A percentile compares a stretch with the other conserved stretches of the same genome.
phyloP scores from a whole-genome alignment of 306 rosid genomes.

The Alnus rubra region DNA sequence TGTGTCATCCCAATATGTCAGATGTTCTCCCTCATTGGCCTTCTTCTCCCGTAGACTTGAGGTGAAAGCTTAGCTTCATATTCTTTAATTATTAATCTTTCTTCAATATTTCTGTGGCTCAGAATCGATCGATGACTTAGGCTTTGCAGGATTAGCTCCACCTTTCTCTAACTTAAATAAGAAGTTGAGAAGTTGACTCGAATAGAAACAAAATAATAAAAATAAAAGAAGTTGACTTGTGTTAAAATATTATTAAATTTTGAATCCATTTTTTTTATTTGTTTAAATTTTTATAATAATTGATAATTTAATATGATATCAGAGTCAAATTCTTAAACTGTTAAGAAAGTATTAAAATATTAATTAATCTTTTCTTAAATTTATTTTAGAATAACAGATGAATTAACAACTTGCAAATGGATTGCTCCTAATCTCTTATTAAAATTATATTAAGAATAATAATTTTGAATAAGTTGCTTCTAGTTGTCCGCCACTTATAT shows the following conservation, averaged over 20 bases:
- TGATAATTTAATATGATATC: too few species aligned
- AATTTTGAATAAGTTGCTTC: neutral
- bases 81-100: conserved; percentile 3
- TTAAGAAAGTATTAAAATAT: too few species aligned
- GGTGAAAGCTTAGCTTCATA: conserved; percentile 35
- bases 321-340: too few species aligned
- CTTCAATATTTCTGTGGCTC: conserved; percentile 5
- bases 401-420: neutral
- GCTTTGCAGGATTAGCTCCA: conserved; percentile 5
- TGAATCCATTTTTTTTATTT: too few species aligned
- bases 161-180: conserved; percentile 4
- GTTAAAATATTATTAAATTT: too few species aligned
- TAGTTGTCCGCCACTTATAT: neutral
- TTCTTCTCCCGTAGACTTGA: conserved; percentile 61
- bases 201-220: too few species aligned
- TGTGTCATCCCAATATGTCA: conserved; percentile 56
- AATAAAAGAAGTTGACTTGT: neutral
- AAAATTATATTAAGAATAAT: neutral
- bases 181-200: neutral
- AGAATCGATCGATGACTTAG: neutral
- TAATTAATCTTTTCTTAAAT: too few species aligned
- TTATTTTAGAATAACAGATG: too few species aligned
- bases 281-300: too few species aligned
- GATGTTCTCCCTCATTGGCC: conserved; percentile 76
- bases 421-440: neutral